Base-by-base conservation (phyloP, 495 filamentous ascomycete genomes). In the Podospora comata region DNA sequence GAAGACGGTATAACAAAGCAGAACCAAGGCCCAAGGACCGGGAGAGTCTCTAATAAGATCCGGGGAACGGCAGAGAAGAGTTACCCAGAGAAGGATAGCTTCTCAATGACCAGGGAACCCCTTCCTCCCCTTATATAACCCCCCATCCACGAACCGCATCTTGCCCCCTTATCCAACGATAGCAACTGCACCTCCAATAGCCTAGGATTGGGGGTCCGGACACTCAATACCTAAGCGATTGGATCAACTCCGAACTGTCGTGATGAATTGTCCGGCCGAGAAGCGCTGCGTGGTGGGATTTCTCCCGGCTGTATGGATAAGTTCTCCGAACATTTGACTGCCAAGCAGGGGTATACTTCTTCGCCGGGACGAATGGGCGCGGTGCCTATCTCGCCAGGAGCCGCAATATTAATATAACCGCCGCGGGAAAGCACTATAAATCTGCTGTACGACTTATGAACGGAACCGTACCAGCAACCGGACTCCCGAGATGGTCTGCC, bases 251-350 rank as follows among this genome's bases (percentile, higher is more conserved):
- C 59, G 28, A 58, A 34, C 34, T 32, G n/a, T 23, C 48, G 28
- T 53, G 34, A 56, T 53, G 39, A 62, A 63, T n/a, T 63, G 32
- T 48, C 61, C 30, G 30, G 30, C 28, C 28, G n/a, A 32, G 15
- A 16, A 32, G 30, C 30, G 7, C 30, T 23, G 34, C 27, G 34
- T 32, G 32, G 59, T 63, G 32, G 16, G 30, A 30, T 53, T 19
- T 26, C 11, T 63, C 58, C 69, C 69, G 69, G 69, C 65, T 71
- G 69, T 71, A 71, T 71, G 69, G 69, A 54, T 71, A 71, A 71
- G 69, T 71, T 67, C 62, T 54, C 61, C 32, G 39, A 28, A 54
- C 19, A n/a, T 16, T 20, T 32, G 27, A 60, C n/a, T 61, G 65
- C 65, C 65, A 67, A 67, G 65, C 65, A 67, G 65, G 65, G 65